Evolutionary conservation across 768 basidiomycete genomes (phyloP).

Genomic region (Boletellus sp.): DNA sequence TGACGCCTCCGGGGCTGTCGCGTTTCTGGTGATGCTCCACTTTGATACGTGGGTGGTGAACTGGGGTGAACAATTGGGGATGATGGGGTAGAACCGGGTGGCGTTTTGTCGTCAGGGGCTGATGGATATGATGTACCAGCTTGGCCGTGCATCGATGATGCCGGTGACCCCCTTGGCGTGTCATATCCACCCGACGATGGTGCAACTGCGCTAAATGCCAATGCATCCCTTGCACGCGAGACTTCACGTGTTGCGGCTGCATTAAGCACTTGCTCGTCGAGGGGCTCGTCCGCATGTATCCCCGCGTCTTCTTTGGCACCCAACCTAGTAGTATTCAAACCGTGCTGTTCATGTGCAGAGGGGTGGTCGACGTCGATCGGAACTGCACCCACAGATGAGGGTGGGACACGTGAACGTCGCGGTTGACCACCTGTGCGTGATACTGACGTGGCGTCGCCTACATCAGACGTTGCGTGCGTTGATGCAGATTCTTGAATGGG

Average conservation of each 20-base stretch:
- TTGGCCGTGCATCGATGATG: constrained; percentile 2
- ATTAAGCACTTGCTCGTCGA: constrained; percentile 54
- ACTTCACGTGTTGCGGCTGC: constrained; percentile 70
- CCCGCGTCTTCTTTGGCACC: constrained; percentile 29
- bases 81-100: constrained; percentile 22
- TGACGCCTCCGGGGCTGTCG: constrained; percentile 1
- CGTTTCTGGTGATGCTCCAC: constrained; percentile 7
- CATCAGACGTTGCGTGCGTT: not conserved
- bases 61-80: constrained; percentile 34
- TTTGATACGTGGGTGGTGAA: constrained; percentile 39
- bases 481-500: constrained; percentile 10
- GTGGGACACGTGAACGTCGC: constrained; percentile 36
- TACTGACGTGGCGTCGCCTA: not conserved
- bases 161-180: constrained; percentile 13
- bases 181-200: constrained; percentile 13
- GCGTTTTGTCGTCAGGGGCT: constrained; percentile 3
- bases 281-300: constrained; percentile 18
- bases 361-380: not conserved
- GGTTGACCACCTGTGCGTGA: constrained; percentile 22
- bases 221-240: constrained; percentile 57
- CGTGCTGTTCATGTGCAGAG: constrained; percentile 5
- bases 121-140: not conserved
- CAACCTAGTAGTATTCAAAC: not conserved
- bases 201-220: constrained; percentile 39
- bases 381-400: constrained; percentile 35